These are phyloP conservation scores for Marasmius sp. DNA, from an alignment of 1,284 basidiomycete species.

Conservation along the genomic window DNA sequence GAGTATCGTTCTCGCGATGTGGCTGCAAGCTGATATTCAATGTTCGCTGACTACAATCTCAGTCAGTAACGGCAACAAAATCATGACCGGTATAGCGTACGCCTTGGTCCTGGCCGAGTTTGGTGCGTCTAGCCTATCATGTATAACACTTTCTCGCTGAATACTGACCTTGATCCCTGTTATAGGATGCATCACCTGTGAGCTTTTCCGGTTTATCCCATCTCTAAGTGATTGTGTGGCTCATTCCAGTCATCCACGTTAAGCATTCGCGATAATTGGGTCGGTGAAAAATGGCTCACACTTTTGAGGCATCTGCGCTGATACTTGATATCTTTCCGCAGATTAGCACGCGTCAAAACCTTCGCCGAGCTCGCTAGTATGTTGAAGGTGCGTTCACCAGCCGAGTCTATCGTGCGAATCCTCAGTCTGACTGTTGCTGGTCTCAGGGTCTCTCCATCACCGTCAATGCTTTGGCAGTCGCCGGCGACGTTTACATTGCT, in stretches of 20 bases:
- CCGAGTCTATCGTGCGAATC: constrained; percentile 14
- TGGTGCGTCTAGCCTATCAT: constrained; percentile 14
- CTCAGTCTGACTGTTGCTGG: background rate
- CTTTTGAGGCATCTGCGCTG: background rate
- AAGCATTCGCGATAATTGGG: constrained; percentile 21
- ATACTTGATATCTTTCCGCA: background rate
- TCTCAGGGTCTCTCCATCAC: constrained; percentile 38
- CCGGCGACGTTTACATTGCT: constrained; percentile 44
- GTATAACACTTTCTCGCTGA: background rate
- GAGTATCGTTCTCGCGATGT: background rate
- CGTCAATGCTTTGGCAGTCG: constrained; percentile 43
- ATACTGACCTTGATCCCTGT: constrained; percentile 18
- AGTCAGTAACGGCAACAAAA: background rate
- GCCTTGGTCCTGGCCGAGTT: constrained; percentile 22
- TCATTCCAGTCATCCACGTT: background rate
- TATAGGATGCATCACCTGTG: constrained; percentile 10
- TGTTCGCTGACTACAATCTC: background rate
- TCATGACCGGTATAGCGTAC: background rate
- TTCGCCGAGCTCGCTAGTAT: background rate
- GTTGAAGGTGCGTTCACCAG: constrained; percentile 4
- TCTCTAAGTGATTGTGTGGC: no score
- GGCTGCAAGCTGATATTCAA: background rate
- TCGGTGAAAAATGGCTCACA: background rate
- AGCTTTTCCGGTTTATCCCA: background rate
- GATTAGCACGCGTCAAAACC: constrained; percentile 6